phyloP scores from a whole-genome alignment of 805 yeast species.

The Hermanozyma aechmeae region DNA sequence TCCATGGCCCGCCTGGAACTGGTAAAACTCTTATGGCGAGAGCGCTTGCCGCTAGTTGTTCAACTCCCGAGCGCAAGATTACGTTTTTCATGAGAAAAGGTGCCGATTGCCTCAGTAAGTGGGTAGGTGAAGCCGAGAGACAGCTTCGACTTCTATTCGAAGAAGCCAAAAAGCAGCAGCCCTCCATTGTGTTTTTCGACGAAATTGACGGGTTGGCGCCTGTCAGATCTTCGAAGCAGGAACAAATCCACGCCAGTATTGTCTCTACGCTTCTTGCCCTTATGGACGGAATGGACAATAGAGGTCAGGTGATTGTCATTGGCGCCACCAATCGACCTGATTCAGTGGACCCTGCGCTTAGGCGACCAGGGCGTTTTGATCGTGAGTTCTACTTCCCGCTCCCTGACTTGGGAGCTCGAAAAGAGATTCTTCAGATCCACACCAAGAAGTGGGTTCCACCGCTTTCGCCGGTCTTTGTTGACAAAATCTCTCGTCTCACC shows the following conservation, averaged over 20 bases:
- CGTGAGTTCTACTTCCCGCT: constrained; percentile 94
- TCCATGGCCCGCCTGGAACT: constrained; percentile 99
- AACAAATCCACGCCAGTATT: constrained; percentile 95
- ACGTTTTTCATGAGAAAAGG: constrained; percentile 98
- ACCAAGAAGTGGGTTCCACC: constrained; percentile 86
- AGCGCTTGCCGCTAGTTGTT: constrained; percentile 92
- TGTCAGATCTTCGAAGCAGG: constrained; percentile 93
- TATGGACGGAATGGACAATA: constrained; percentile 99
- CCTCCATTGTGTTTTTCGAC: constrained; percentile 91
- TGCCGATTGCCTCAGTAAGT: constrained; percentile 91
- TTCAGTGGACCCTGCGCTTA: constrained; percentile 93
- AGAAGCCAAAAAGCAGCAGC: constrained; percentile 94
- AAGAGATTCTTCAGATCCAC: constrained; percentile 73
- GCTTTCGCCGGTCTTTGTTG: constrained; percentile 45
- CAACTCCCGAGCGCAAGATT: constrained; percentile 74
- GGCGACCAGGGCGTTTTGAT: constrained; percentile 96
- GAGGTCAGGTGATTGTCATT: constrained; percentile 96
- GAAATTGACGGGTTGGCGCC: constrained; percentile 99
- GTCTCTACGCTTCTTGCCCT: constrained; percentile 90
- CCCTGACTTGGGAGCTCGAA: constrained; percentile 75
- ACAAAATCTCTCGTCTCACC: constrained; percentile 66
- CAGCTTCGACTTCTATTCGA: constrained; percentile 85
- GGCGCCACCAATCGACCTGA: constrained; percentile 99
- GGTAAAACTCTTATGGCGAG: constrained; percentile 98
- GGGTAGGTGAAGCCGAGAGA: constrained; percentile 99